phyloP scores from a whole-genome alignment of 805 yeast genomes.

The Schizosaccharomyces lindneri region DNA sequence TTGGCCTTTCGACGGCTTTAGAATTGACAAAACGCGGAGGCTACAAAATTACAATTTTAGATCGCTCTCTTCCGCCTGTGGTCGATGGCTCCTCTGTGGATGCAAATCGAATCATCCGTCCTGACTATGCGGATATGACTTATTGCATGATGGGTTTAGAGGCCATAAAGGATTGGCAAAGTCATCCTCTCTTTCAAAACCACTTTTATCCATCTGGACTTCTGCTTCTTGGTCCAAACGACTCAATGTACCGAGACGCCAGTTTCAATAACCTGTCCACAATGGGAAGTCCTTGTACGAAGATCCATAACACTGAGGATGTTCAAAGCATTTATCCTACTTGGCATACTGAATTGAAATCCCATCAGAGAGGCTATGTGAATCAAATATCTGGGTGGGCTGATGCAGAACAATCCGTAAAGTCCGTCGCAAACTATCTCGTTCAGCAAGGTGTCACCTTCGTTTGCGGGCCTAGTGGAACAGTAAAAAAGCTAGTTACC shows the following conservation, averaged over 20 bases:
- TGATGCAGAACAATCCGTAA: slow-evolving; percentile 6
- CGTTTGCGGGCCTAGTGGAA: slow-evolving; percentile 2
- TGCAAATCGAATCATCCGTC: slow-evolving; percentile 22
- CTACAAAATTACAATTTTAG: background rate
- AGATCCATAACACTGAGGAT: background rate
- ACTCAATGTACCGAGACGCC: background rate
- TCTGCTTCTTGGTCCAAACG: background rate
- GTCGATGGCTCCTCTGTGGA: slow-evolving; percentile 19
- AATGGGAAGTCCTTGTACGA: background rate
- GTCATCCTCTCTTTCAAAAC: slow-evolving; percentile 1
- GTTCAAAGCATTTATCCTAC: background rate
- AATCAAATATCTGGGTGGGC: slow-evolving; percentile 10
- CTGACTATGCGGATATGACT: slow-evolving; percentile 20
- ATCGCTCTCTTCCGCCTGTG: slow-evolving; percentile 4
- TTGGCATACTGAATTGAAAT: background rate
- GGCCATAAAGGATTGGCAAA: slow-evolving; percentile 10
- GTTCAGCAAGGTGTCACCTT: slow-evolving; percentile 7
- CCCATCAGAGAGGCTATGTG: slow-evolving; percentile 4
- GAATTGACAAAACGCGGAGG: background rate
- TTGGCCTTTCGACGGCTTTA: slow-evolving; percentile 1
- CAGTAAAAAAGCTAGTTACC: slow-evolving; percentile 2
- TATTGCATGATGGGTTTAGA: slow-evolving; percentile 12
- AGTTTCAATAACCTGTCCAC: background rate
- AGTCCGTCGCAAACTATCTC: slow-evolving; percentile 4
- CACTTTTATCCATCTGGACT: background rate